phyloP scores from a whole-genome alignment of 2,329 filamentous ascomycete genomes.

The Hymenoscyphus salicellus region DNA sequence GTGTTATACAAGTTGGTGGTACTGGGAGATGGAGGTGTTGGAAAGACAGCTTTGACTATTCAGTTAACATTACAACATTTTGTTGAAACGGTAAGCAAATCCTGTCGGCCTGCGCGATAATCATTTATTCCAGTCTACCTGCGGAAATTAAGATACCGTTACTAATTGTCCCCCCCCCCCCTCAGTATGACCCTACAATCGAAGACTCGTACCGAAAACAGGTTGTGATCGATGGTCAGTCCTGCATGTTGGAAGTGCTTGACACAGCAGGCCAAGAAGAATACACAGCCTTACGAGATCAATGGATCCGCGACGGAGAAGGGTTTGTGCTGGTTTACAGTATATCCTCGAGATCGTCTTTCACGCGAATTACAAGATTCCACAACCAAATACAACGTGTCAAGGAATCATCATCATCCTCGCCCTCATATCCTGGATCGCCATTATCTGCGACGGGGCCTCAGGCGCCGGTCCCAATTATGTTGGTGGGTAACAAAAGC shows the following conservation, averaged over 20 bases:
- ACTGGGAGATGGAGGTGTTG: slow-evolving; percentile 88
- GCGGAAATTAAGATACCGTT: slow-evolving; percentile 5
- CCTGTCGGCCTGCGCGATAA: neutral
- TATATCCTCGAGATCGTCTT: slow-evolving; percentile 94
- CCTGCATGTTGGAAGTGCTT: slow-evolving; percentile 95
- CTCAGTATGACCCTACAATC: slow-evolving; percentile 74
- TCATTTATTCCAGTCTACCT: neutral
- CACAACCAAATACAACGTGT: slow-evolving; percentile 96
- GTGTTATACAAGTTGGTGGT: slow-evolving; percentile 95
- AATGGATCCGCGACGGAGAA: slow-evolving; percentile 98
- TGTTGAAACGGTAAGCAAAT: slow-evolving; percentile 72
- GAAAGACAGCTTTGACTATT: slow-evolving; percentile 91
- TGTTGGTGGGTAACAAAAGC: slow-evolving; percentile 98
- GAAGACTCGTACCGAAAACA: slow-evolving; percentile 87
- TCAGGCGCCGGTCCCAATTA: slow-evolving; percentile 74
- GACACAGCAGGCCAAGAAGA: slow-evolving; percentile 98
- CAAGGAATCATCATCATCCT: slow-evolving; percentile 81
- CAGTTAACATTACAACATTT: slow-evolving; percentile 98
- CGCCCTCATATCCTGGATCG: slow-evolving; percentile 73
- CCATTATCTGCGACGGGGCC: slow-evolving; percentile 56
- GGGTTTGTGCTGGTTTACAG: slow-evolving; percentile 97
- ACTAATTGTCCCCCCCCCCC: slow-evolving; percentile 20
- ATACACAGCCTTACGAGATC: slow-evolving; percentile 92
- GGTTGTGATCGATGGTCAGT: slow-evolving; percentile 88
- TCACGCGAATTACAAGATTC: slow-evolving; percentile 90